Base-by-base conservation (phyloP, 2,329 filamentous ascomycete species). In the Neopestalotiopsis clavispora region DNA sequence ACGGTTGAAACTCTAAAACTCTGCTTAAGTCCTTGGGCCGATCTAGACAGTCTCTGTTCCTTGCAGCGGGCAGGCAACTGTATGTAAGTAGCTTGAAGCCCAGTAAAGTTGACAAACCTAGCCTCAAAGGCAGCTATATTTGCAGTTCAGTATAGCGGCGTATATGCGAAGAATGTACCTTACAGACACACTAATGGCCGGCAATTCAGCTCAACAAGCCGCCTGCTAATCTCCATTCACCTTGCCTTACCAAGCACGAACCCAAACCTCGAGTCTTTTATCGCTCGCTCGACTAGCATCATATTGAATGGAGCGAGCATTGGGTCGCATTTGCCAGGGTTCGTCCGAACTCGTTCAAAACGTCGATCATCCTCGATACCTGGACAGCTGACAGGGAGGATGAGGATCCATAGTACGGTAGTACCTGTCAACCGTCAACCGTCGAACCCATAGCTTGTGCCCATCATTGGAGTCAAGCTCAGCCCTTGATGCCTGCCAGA, bases 401-500 rank as follows among this genome's bases (percentile, higher is more conserved):
- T 28, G 23, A 28, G 23, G 23, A 28, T 28, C 23, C 23, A 28
- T 28, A 28, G 23, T 28, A 28, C 23, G 23, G 23, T 28, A 28
- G 23, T 28, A 28, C 23, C 23, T 28, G 23, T 28, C 23, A 28
- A 28, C 23, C 23, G 23, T 28, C 30, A 63, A 32, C 60, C 45
- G 60, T 45, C 60, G 45, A 28, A 17, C 60, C 38, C n/a, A 13
- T 45, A 10, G 34, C 34, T 45, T 14, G 17, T 9, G 60, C 60
- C 20, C 45, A 34, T 34, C 23, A 63, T 63, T 63, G 60, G 60
- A n/a, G 34, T 45, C 32, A 20, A 7, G 7, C 38, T 63, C n/a
- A 20, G 40, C 40, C 60, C 60, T 34, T 40, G 60, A 63, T 63
- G 60, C 60, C 60, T 63, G 20, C 60, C 56, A 58, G 23, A 58